Evolutionary conservation across 208 protist genomes (phyloP), one percentile per base, ranked within the genome.

Genomic region (Endotrypanum monterogeii): DNA sequence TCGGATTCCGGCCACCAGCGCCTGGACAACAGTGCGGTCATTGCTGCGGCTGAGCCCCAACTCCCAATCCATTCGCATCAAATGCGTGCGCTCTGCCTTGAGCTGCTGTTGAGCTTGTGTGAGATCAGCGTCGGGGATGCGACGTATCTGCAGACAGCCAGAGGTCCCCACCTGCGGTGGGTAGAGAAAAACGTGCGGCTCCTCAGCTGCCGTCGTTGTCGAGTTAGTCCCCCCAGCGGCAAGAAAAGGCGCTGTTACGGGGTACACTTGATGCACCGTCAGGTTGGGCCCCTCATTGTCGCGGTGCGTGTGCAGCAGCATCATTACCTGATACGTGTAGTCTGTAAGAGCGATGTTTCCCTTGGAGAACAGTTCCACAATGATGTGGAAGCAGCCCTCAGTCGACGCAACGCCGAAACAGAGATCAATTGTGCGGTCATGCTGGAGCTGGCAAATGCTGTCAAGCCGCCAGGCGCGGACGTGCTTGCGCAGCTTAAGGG

Each of bases 291-390:
- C 75, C 41, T 94, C 90, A 50, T 98, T 90, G 55, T 94, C 89
- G 62, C 88, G 90, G 78, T 98, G 93, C 23, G 94, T 95, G 57
- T 97, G 89, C 1, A 99, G 83, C 30, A 99, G 86, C 44, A 96
- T 89, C 70, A 99, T 78, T 71, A 99, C 99, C 35, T 71, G 92
- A 80, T 99, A 98, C 48, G 90, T 75, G 32, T 89, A 73, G 77
- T 99, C 97, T 3, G 98, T 98, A 1, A 99, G 82, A 41, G 99
- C 88, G 57, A 99, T 80, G 85, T 99, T 99, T 54, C 98, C 98
- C 80, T 98, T 96, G 7, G 82, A 79, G 77, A 96, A 98, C 32
- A 98, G 85, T 67, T 98, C 93, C 57, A 97, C 52, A 60, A 98
- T 90, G 46, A 98, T 91, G 72, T 95, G 91, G 58, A 90, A 93